Evolutionary conservation across 1,284 basidiomycete species (phyloP).

Genomic region (Ganoderma lucidum): DNA sequence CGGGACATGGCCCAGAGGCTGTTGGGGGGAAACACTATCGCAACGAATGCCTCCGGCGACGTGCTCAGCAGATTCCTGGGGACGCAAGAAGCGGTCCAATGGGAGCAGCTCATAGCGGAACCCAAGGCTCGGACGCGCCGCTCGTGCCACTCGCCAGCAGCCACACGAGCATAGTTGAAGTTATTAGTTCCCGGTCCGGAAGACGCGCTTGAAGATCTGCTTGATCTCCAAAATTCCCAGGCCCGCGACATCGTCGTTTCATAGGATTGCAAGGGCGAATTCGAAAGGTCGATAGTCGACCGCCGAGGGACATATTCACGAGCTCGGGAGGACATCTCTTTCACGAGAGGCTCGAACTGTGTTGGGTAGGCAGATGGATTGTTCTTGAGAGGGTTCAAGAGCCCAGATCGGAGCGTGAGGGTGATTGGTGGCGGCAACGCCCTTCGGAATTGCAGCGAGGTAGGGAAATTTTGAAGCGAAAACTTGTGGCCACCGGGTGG

Average conservation of each 20-base stretch:
- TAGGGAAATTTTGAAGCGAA: neutral
- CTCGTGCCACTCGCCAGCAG: slow-evolving; percentile 5
- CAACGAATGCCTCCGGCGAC: neutral
- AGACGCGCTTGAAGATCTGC: slow-evolving; percentile 9
- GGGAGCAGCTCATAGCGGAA: slow-evolving; percentile 27
- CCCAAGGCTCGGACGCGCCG: neutral
- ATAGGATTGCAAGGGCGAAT: neutral
- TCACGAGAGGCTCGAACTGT: neutral
- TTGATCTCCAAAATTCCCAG: neutral
- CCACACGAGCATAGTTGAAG: too few species aligned
- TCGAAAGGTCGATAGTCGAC: neutral
- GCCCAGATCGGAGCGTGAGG: neutral
- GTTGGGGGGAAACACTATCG: neutral
- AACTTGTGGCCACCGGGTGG: slow-evolving; percentile 4
- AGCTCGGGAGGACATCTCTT: neutral
- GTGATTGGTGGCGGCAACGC: neutral
- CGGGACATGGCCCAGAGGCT: neutral
- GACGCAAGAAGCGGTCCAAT: slow-evolving; percentile 9
- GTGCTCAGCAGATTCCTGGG: neutral
- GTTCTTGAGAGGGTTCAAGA: neutral
- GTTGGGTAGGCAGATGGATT: neutral
- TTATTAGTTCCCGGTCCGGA: neutral
- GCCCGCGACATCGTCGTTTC: neutral
- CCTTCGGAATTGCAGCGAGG: neutral
- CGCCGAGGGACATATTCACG: neutral